Percentiles rank a stretch among this genome's conserved stretches.
phyloP scores from a whole-genome alignment of 768 basidiomycete genomes.

The Rhodotorula graminis region DNA sequence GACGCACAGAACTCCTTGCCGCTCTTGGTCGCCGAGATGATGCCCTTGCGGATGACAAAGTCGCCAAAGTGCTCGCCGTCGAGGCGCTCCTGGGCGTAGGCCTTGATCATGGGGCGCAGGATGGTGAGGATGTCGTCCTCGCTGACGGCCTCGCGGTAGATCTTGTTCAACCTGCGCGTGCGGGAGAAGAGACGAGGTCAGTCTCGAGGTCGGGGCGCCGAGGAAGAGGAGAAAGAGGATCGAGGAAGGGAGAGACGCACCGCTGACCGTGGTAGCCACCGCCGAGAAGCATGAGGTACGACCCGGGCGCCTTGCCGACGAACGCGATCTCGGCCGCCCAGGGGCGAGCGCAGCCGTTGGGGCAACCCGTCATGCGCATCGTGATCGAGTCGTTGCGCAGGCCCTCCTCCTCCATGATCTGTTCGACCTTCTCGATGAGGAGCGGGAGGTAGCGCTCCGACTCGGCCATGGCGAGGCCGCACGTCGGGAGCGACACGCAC shows the following conservation, averaged over 20 bases:
- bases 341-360: conserved; percentile 46
- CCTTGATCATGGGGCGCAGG: conserved; percentile 86
- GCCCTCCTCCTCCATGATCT: conserved; percentile 87
- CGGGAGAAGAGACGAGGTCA: neutral
- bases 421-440: conserved; percentile 89
- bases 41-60: conserved; percentile 85
- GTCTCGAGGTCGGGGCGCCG: neutral
- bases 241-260: no score
- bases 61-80: conserved; percentile 93
- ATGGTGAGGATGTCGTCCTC: conserved; percentile 58
- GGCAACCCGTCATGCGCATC: conserved; percentile 97
- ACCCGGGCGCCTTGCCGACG: conserved; percentile 89
- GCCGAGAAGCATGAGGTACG: conserved; percentile 90
- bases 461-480: conserved; percentile 72
- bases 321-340: conserved; percentile 91
- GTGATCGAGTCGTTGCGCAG: conserved; percentile 89
- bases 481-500: conserved; percentile 83
- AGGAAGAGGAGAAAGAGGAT: neutral
- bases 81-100: conserved; percentile 76
- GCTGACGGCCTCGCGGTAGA: conserved; percentile 59
- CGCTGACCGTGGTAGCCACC: conserved; percentile 88
- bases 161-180: conserved; percentile 66
- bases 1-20: conserved; percentile 53
- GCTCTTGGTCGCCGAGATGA: conserved; percentile 73
- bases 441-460: conserved; percentile 81